Evolutionary conservation across 2,329 filamentous ascomycete species (phyloP).

Genomic region (Whalleya microplaca): DNA sequence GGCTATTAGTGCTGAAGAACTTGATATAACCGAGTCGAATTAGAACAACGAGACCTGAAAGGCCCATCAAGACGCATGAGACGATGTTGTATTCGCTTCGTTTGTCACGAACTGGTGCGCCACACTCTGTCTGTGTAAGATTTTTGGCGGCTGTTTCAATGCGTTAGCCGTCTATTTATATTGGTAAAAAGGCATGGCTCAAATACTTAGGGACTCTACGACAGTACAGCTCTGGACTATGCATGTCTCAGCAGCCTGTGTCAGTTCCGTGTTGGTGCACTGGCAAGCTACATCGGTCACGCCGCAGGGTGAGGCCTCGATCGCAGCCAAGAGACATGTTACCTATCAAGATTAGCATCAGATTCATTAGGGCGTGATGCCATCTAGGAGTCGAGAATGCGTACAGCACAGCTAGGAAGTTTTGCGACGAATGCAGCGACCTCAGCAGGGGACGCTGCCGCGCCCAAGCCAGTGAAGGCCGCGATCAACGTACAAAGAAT

Average conservation of each 20-base stretch:
- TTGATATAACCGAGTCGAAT: conserved; percentile 17
- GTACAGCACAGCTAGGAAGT: conserved; percentile 7
- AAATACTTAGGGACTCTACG: conserved; percentile 5
- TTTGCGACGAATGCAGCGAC: conserved; percentile 1
- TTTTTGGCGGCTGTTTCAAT: conserved; percentile 20
- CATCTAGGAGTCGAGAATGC: not conserved
- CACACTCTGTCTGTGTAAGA: conserved; percentile 20
- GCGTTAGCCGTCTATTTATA: not conserved
- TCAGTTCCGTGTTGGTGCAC: conserved; percentile 11
- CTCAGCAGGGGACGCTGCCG: conserved; percentile 1
- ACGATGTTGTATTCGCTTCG: conserved; percentile 14
- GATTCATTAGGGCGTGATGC: not conserved
- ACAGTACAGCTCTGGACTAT: conserved; percentile 9
- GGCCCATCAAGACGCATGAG: conserved; percentile 11
- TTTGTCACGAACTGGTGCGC: conserved; percentile 17
- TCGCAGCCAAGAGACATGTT: conserved; percentile 10
- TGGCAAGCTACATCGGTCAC: conserved; percentile 14
- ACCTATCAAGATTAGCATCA: conserved; percentile 6
- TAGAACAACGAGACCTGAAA: conserved; percentile 15
- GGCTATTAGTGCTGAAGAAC: conserved; percentile 15
- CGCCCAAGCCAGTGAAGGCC: not conserved
- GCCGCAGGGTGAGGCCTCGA: conserved; percentile 12
- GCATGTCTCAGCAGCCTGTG: conserved; percentile 4
- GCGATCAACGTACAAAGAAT: not conserved
- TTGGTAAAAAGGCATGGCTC: not conserved